Evolutionary conservation across 768 basidiomycete genomes (phyloP).

Genomic region (Macrocybe gigantea): DNA sequence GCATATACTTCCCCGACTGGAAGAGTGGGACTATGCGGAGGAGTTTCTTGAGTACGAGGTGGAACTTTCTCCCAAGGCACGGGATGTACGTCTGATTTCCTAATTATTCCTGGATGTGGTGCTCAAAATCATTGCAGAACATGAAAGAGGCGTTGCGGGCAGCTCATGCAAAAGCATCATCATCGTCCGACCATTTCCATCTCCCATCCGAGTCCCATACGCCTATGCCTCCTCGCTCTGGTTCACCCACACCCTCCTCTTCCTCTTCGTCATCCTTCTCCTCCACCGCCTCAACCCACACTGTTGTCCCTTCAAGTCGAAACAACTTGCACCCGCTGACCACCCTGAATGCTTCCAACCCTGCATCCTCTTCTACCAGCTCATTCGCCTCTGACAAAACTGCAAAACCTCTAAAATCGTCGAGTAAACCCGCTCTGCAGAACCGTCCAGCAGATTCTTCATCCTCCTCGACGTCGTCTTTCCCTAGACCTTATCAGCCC

Average conservation of each 20-base stretch:
- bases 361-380: conserved; percentile 29
- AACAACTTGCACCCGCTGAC: conserved; percentile 14
- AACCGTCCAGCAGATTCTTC: conserved; percentile 15
- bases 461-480: conserved; percentile 14
- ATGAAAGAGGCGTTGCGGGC: conserved; percentile 34
- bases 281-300: conserved; percentile 70
- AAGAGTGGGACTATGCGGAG: conserved; percentile 75
- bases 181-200: conserved; percentile 17
- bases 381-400: conserved; percentile 35
- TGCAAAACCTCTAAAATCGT: conserved; percentile 11
- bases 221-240: conserved; percentile 27
- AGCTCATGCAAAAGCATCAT: conserved; percentile 31
- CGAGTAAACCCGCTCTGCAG: conserved; percentile 12
- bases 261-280: conserved; percentile 64
- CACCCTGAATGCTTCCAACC: conserved; percentile 19
- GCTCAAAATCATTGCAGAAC: conserved; percentile 21
- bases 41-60: conserved; percentile 73
- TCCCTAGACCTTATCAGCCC: conserved; percentile 12
- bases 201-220: conserved; percentile 15
- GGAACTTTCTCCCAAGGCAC: conserved; percentile 45
- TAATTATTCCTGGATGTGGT: conserved; percentile 1
- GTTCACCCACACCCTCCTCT: conserved; percentile 48
- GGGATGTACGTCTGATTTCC: conserved; percentile 40
- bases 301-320: conserved; percentile 47
- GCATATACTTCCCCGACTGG: conserved; percentile 63